Conservation (phyloP, 306 rosid genomes). For the Mucuna pruriens region DNA sequence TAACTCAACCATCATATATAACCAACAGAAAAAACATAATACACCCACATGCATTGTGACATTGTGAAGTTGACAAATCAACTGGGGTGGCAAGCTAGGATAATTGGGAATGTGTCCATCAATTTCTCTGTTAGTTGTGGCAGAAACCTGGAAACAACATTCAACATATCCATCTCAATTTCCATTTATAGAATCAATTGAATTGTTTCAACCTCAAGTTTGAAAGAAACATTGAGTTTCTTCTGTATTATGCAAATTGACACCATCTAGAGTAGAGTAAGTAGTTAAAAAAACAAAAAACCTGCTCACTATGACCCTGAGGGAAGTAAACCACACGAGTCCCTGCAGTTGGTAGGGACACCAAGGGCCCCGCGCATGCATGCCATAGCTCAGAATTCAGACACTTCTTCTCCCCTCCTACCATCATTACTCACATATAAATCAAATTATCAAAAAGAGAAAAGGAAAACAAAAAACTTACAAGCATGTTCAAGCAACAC, state of each 20-base stretch:
- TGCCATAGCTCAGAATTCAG: constrained; percentile 98
- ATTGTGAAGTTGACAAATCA: constrained; percentile 88
- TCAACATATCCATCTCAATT: constrained; percentile 33
- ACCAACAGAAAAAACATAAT: neutral
- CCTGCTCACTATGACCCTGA: constrained; percentile 98
- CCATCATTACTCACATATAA: constrained; percentile 44
- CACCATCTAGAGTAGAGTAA: constrained; percentile 27
- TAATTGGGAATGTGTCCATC: constrained; percentile 93
- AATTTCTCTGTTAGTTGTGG: constrained; percentile 88
- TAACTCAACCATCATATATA: constrained; percentile 9
- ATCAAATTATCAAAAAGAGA: constrained; percentile 44
- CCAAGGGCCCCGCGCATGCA: constrained; percentile 96
- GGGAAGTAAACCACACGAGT: constrained; percentile 95
- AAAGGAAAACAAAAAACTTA: constrained; percentile 19
- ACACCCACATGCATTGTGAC: constrained; percentile 94
- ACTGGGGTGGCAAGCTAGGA: constrained; percentile 84
- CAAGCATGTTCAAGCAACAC: constrained; percentile 38
- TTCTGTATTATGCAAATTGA: constrained; percentile 9
- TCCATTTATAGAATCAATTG: constrained; percentile 22
- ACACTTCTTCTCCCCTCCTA: constrained; percentile 89
- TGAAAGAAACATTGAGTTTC: neutral
- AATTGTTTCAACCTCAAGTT: constrained; percentile 33
- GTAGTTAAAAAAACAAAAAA: constrained; percentile 35
- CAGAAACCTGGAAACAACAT: constrained; percentile 69
- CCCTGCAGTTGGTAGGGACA: constrained; percentile 87